Conservation (phyloP, 2,329 filamentous ascomycete species). For the Botrytis cinerea region DNA sequence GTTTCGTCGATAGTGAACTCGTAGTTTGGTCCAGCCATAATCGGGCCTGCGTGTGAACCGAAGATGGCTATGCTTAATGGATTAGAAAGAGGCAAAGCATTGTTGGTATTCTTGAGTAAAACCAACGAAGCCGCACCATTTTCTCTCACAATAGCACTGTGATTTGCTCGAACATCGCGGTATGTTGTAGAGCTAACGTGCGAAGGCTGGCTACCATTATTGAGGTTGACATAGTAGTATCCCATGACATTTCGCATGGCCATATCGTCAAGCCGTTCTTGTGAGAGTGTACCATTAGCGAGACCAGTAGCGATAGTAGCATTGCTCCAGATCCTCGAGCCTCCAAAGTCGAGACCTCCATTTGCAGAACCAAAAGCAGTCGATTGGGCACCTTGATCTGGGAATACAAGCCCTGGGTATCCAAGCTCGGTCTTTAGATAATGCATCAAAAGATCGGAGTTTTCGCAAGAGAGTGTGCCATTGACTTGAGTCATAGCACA, state of each 20-base stretch:
- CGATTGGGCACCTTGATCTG: slow-evolving; percentile 34
- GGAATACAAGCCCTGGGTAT: slow-evolving; percentile 35
- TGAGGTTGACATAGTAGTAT: slow-evolving; percentile 60
- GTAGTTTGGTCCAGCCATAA: slow-evolving; percentile 29
- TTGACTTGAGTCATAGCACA: slow-evolving; percentile 32
- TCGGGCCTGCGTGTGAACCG: slow-evolving; percentile 73
- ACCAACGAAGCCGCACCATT: slow-evolving; percentile 64
- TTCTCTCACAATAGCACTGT: slow-evolving; percentile 41
- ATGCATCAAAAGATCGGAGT: slow-evolving; percentile 33
- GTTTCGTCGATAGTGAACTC: slow-evolving; percentile 22
- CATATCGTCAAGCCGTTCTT: slow-evolving; percentile 91
- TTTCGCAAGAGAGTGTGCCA: slow-evolving; percentile 71
- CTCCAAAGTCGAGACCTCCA: slow-evolving; percentile 42
- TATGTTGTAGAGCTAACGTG: slow-evolving; percentile 51
- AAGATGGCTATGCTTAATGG: slow-evolving; percentile 74
- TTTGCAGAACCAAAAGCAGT: slow-evolving; percentile 37
- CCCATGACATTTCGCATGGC: slow-evolving; percentile 76
- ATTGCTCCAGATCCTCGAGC: slow-evolving; percentile 66
- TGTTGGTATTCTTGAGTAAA: slow-evolving; percentile 76
- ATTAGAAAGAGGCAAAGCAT: slow-evolving; percentile 72
- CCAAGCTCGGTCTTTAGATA: slow-evolving; percentile 39
- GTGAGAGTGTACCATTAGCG: slow-evolving; percentile 84
- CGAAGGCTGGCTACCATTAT: slow-evolving; percentile 32
- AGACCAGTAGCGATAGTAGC: slow-evolving; percentile 83
- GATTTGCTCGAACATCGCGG: slow-evolving; percentile 67